Conservation (phyloP, 2,329 filamentous ascomycete species). For the Xylaria sp. region DNA sequence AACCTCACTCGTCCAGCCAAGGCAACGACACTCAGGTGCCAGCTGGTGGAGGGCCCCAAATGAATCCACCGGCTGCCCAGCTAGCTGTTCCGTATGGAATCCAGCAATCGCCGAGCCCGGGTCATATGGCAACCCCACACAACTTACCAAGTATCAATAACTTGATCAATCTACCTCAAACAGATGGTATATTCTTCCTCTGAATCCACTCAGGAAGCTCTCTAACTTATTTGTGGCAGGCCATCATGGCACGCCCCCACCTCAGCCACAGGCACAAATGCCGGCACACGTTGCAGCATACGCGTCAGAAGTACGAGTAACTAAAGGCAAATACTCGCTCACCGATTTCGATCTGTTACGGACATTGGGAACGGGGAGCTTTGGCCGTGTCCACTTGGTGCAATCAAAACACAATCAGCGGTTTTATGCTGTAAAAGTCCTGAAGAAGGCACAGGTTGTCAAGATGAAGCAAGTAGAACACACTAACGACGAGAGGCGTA, state of each 20-base stretch:
- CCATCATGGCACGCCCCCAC: conserved; percentile 48
- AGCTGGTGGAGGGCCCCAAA: conserved; percentile 41
- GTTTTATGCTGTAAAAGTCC: conserved; percentile 97
- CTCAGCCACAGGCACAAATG: conserved; percentile 38
- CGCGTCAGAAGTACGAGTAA: conserved; percentile 63
- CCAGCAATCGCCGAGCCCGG: conserved; percentile 47
- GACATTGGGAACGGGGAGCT: conserved; percentile 94
- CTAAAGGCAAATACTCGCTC: conserved; percentile 97
- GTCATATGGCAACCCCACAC: conserved; percentile 51
- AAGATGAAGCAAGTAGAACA: conserved; percentile 99
- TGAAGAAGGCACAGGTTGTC: conserved; percentile 98
- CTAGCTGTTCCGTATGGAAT: conserved; percentile 48
- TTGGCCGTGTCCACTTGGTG: conserved; percentile 93
- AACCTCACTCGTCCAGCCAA: conserved; percentile 32
- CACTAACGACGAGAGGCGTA: conserved; percentile 95
- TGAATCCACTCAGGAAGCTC: conserved; percentile 23
- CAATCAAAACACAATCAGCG: conserved; percentile 98
- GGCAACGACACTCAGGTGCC: conserved; percentile 36
- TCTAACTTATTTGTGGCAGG: conserved; percentile 34
- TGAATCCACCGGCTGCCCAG: conserved; percentile 41
- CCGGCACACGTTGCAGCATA: conserved; percentile 36
- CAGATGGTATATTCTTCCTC: conserved; percentile 38
- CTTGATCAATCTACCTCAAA: conserved; percentile 73
- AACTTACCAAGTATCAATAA: conserved; percentile 84
- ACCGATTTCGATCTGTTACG: conserved; percentile 87